Conservation (phyloP, 1,284 basidiomycete genomes). For the Papiliotrema fonsecae region DNA sequence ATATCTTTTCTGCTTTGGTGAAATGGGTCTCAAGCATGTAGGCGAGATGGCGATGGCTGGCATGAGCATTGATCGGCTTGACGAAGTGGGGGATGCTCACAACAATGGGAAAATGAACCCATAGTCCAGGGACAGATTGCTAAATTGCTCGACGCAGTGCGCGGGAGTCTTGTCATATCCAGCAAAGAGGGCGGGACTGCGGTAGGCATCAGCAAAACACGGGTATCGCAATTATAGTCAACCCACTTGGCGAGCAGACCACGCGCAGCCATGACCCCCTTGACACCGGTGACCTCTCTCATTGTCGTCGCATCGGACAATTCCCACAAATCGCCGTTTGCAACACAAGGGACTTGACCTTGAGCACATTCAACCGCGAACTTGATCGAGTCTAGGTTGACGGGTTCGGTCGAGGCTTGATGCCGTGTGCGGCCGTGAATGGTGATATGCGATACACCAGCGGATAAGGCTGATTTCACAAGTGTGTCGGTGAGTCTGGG, state of each 20-base stretch:
- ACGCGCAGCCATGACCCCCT: conserved; percentile 58
- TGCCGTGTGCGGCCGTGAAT: conserved; percentile 58
- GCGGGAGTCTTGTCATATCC: conserved; percentile 53
- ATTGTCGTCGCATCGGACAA: conserved; percentile 50
- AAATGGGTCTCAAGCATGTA: conserved; percentile 57
- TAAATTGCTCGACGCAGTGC: conserved; percentile 52
- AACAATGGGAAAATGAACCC: conserved; percentile 54
- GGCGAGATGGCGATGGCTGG: conserved; percentile 51
- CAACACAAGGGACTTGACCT: conserved; percentile 54
- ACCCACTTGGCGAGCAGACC: conserved; percentile 58
- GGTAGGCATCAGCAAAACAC: neutral
- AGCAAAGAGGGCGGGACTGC: conserved; percentile 53
- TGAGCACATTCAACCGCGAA: conserved; percentile 54
- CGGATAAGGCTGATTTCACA: conserved; percentile 48
- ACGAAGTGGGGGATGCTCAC: conserved; percentile 13
- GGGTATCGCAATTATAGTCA: neutral
- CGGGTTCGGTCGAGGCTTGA: conserved; percentile 54
- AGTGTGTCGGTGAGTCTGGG: conserved; percentile 53
- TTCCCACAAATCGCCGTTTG: conserved; percentile 58
- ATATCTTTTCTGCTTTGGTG: conserved; percentile 49
- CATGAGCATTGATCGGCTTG: neutral
- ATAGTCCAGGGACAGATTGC: conserved; percentile 50
- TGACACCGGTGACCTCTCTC: conserved; percentile 51
- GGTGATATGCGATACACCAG: conserved; percentile 50
- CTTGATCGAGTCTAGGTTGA: conserved; percentile 52